Evolutionary conservation across 1,284 basidiomycete genomes (phyloP).

Genomic region (Cutaneotrichosporon sp.): DNA sequence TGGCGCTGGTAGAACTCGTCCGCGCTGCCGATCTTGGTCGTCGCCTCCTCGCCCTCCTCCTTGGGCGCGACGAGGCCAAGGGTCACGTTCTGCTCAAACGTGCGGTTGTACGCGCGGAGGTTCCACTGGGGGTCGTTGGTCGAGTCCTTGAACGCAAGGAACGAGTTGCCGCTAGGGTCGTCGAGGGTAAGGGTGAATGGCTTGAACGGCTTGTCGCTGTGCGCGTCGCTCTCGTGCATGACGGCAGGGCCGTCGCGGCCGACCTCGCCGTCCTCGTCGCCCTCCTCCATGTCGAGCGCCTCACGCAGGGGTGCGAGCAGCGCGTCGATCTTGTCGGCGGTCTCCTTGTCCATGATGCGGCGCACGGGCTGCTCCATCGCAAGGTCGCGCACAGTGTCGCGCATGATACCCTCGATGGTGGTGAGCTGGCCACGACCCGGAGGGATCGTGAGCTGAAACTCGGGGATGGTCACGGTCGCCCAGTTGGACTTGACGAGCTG

Average conservation of each 20-base stretch:
- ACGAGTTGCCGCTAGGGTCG: conserved; percentile 94
- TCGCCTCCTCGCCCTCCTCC: conserved; percentile 45
- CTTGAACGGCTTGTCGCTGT: conserved; percentile 60
- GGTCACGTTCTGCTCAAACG: conserved; percentile 79
- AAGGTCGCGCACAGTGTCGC: conserved; percentile 82
- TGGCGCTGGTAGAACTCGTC: conserved; percentile 35
- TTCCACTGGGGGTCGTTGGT: conserved; percentile 91
- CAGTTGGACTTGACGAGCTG: conserved; percentile 90
- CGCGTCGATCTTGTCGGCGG: conserved; percentile 74
- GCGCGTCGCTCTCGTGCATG: conserved; percentile 25
- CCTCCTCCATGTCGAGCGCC: conserved; percentile 69
- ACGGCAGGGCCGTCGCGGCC: conserved; percentile 35
- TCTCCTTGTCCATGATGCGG: conserved; percentile 74
- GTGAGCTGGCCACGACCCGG: conserved; percentile 87
- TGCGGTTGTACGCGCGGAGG: conserved; percentile 80
- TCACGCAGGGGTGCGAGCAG: conserved; percentile 70
- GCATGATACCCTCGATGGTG: conserved; percentile 89
- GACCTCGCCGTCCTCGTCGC: conserved; percentile 54
- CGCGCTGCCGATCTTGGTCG: conserved; percentile 54
- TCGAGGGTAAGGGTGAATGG: conserved; percentile 83
- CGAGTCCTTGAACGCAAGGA: conserved; percentile 78
- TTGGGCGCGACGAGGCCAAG: conserved; percentile 65
- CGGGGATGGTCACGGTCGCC: conserved; percentile 81
- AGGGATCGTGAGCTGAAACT: conserved; percentile 89
- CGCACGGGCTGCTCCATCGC: conserved; percentile 82